These are phyloP conservation scores for Allodekkera sacchari DNA, from an alignment of 805 yeast species.

Conservation along the genomic window DNA sequence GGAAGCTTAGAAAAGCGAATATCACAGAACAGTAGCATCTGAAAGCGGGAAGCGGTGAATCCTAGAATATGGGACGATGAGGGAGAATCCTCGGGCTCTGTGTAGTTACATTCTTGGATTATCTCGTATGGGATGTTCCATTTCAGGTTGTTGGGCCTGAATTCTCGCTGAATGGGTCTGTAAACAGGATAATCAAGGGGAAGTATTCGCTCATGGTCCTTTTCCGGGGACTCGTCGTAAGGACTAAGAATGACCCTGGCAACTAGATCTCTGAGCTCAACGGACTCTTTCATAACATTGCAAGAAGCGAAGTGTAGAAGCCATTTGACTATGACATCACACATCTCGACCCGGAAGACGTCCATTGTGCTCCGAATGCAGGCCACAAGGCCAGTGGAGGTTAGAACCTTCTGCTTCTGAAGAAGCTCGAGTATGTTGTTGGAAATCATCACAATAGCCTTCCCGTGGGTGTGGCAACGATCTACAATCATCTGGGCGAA, in stretches of 20 bases:
- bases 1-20: conserved; percentile 62
- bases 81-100: conserved; percentile 7
- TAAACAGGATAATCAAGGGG: conserved; percentile 9
- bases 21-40: conserved; percentile 56
- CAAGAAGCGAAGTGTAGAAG: conserved; percentile 48
- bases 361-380: conserved; percentile 64
- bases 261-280: conserved; percentile 38
- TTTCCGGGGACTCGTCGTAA: conserved; percentile 39
- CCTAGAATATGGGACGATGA: conserved; percentile 1
- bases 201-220: conserved; percentile 21
- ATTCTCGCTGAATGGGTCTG: conserved; percentile 14
- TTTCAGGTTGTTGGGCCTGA: conserved; percentile 20
- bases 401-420: conserved; percentile 46
- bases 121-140: conserved; percentile 41
- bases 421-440: conserved; percentile 39
- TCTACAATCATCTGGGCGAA: conserved; percentile 70
- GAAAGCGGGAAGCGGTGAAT: conserved; percentile 44
- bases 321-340: conserved; percentile 65
- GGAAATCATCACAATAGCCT: conserved; percentile 60
- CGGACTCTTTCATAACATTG: conserved; percentile 41
- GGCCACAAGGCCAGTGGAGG: conserved; percentile 56
- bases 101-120: conserved; percentile 41
- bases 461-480: conserved; percentile 53
- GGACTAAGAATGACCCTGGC: conserved; percentile 50
- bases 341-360: conserved; percentile 72